Evolutionary conservation across 495 filamentous ascomycete genomes (phyloP).

Genomic region (Penicillium paxilli): DNA sequence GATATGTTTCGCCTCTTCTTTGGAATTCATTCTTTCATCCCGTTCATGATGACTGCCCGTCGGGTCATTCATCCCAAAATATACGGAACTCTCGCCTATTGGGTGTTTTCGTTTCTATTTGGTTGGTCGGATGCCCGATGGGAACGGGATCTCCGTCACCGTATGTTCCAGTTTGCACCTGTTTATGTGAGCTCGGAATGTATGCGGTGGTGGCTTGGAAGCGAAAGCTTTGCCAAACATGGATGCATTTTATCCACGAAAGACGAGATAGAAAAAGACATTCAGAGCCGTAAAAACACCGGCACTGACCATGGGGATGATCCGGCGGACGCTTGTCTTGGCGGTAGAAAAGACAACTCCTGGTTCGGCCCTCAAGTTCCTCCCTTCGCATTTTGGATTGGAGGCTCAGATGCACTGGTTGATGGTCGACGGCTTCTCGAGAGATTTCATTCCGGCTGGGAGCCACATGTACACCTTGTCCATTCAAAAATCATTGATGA

Average conservation of each 20-base stretch:
- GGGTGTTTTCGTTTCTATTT: slow-evolving; percentile 88
- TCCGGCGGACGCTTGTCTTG: slow-evolving; percentile 18
- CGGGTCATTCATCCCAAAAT: slow-evolving; percentile 57
- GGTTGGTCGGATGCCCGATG: slow-evolving; percentile 84
- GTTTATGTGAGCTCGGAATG: slow-evolving; percentile 88
- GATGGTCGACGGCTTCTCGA: slow-evolving; percentile 75
- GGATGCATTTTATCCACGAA: slow-evolving; percentile 84
- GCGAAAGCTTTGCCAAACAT: slow-evolving; percentile 87
- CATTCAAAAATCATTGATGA: slow-evolving; percentile 82
- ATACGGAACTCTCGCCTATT: slow-evolving; percentile 87
- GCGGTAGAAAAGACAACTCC: slow-evolving; percentile 48
- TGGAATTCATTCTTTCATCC: slow-evolving; percentile 94
- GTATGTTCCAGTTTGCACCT: slow-evolving; percentile 90
- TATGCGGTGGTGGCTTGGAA: slow-evolving; percentile 95
- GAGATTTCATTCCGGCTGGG: slow-evolving; percentile 73
- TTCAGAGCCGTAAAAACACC: background rate
- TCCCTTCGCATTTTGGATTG: slow-evolving; percentile 88
- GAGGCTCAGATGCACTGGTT: slow-evolving; percentile 78
- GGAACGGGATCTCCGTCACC: slow-evolving; percentile 76
- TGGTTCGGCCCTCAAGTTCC: slow-evolving; percentile 85
- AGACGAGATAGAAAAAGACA: slow-evolving; percentile 65
- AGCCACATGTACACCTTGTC: slow-evolving; percentile 80
- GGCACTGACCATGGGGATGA: slow-evolving; percentile 18
- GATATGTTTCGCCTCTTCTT: slow-evolving; percentile 78
- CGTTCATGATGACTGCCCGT: slow-evolving; percentile 90